Base-by-base conservation (phyloP, 2,329 filamentous ascomycete genomes). In the Onygena corvina region DNA sequence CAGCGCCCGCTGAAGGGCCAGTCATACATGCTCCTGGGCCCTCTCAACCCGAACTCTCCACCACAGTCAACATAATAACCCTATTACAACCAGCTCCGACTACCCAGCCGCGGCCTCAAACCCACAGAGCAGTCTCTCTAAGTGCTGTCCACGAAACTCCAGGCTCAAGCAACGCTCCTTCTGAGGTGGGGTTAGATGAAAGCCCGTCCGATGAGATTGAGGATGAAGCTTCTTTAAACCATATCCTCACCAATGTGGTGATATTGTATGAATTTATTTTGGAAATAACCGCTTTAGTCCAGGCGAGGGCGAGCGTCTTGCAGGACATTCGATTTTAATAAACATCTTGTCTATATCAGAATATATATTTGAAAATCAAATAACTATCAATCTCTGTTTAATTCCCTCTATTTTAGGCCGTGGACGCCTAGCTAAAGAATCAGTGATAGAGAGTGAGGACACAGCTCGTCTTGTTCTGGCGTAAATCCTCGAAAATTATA, bases 241-340 rank as follows among this genome's bases (percentile, higher is more conserved):
- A 90, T 61, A 71, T 90, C 8, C 69, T 92, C 53, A 90, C 85
- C 4, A 92, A 90, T 62, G 78, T 84, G 34, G 77, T 90, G 51
- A 77, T 90, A 46, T 71, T 88, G 50, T 86, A 92, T 63, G 83
- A 84, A 30, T 92, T 92, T 61, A 66, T 90, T 46, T 73, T 90
- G 46, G 86, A 92, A 64, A 65, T 90, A 50, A 80, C 84, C 1
- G 83, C 83, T 21, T 65, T 89, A 57, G 73, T 88, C 51, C 84
- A 90, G 63, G 81, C 84, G 30, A 73, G 86, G 49, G 83, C 82
- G 20, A 81, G 80, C 9, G 64, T 89, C 44, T 89, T 90, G 65
- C 82, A 83, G 48, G 86, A 90, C 63, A 80, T 87, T 21, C 77
- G 76, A 33, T 86, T 53, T 30, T n/a, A 18, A 14, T 23, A 23